A percentile compares a stretch with the other conserved stretches of the same genome.
Evolutionary conservation across 169 alveolate species (phyloP).

Genomic region (Cryptosporidium xiaoi): DNA sequence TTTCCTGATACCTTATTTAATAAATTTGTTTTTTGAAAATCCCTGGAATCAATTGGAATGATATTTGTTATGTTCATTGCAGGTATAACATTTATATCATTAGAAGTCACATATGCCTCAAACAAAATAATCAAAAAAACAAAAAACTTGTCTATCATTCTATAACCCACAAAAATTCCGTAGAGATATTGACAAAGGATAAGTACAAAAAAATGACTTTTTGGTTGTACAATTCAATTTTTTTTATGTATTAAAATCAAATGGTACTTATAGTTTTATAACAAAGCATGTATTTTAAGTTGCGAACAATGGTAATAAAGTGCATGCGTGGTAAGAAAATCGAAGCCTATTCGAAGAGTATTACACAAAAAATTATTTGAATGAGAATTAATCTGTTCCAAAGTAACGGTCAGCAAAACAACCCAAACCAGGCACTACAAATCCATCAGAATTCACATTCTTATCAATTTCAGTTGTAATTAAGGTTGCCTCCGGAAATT

Average conservation of each 20-base stretch:
- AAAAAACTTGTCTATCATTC: not conserved
- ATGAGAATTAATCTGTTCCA: conserved; percentile 55
- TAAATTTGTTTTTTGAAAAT: not conserved
- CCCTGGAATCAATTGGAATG: conserved; percentile 7
- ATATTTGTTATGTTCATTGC: conserved; percentile 14
- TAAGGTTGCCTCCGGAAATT: conserved; percentile 58
- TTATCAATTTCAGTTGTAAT: conserved; percentile 75
- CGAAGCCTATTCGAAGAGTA: not conserved
- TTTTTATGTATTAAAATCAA: not conserved
- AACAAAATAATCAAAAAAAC: not conserved
- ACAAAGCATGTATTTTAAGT: not conserved
- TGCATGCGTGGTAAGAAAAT: not conserved
- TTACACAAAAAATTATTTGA: not conserved
- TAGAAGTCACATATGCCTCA: not conserved
- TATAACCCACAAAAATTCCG: not conserved
- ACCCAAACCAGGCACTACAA: conserved; percentile 73
- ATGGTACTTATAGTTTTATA: conserved; percentile 11
- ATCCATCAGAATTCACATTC: conserved; percentile 56
- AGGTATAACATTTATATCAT: not conserved
- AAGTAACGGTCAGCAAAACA: conserved; percentile 75
- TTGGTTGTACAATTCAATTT: too few species aligned
- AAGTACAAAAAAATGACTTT: too few species aligned
- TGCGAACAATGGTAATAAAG: not conserved
- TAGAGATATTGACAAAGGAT: too few species aligned
- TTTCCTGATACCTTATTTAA: not conserved